Evolutionary conservation across 2,329 filamentous ascomycete genomes (phyloP).

Genomic region (Aspergillus pseudoterreus): DNA sequence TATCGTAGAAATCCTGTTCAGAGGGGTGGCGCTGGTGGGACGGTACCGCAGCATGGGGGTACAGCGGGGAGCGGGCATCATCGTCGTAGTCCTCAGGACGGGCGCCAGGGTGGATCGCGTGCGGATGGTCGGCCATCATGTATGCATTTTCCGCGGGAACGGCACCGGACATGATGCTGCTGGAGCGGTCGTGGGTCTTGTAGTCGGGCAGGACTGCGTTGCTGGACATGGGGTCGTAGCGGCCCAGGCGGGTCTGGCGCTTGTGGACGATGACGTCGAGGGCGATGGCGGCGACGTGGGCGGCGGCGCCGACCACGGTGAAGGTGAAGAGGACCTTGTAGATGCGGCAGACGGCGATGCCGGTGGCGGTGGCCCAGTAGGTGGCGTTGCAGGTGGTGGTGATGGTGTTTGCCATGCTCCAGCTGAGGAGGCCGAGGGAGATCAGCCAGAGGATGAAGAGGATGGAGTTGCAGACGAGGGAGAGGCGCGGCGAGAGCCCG

Average conservation of each 20-base stretch:
- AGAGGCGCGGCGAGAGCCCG: constrained; percentile 51
- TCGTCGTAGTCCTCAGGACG: constrained; percentile 1
- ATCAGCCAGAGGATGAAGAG: constrained; percentile 52
- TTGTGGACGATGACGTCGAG: constrained; percentile 51
- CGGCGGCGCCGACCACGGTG: constrained; percentile 44
- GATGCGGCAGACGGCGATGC: constrained; percentile 53
- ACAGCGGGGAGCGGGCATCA: constrained; percentile 3
- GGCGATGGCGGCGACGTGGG: constrained; percentile 45
- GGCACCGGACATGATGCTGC: constrained; percentile 13
- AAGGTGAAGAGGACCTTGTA: constrained; percentile 62
- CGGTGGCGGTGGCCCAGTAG: constrained; percentile 53
- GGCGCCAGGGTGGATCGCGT: not conserved
- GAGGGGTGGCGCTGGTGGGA: constrained; percentile 4
- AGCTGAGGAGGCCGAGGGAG: constrained; percentile 50
- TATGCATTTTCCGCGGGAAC: constrained; percentile 4
- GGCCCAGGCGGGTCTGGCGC: constrained; percentile 43
- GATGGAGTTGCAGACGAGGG: constrained; percentile 47
- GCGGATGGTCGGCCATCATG: not conserved
- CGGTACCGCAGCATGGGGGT: not conserved
- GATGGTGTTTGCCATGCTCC: constrained; percentile 53
- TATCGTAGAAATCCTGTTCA: constrained; percentile 4
- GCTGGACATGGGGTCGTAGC: constrained; percentile 45
- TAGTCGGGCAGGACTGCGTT: constrained; percentile 27
- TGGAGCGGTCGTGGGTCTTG: constrained; percentile 30
- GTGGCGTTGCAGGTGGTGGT: constrained; percentile 47